phyloP scores from a whole-genome alignment of 306 rosid genomes.

The Astragalus membranaceus region DNA sequence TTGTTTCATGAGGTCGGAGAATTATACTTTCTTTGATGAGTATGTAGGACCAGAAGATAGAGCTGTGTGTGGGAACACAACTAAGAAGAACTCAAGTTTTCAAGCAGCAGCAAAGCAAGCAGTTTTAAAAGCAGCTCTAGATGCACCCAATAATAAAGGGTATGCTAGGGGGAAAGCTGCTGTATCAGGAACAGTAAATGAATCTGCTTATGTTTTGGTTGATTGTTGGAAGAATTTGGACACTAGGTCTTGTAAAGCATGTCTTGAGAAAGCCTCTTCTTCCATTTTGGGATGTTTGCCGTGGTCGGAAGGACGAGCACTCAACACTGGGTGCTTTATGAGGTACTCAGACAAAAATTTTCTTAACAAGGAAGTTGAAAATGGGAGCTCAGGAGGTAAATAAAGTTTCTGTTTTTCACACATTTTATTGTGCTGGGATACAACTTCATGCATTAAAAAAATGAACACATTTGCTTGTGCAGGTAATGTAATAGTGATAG shows the following conservation, averaged over 20 bases:
- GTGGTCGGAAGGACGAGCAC: slow-evolving; percentile 65
- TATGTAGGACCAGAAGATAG: slow-evolving; percentile 47
- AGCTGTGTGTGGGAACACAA: slow-evolving; percentile 53
- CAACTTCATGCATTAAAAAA: not conserved
- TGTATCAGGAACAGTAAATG: slow-evolving; percentile 34
- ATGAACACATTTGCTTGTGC: slow-evolving; percentile 22
- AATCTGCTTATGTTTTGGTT: slow-evolving; percentile 60
- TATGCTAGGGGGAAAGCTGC: slow-evolving; percentile 40
- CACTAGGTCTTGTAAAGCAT: slow-evolving; percentile 55
- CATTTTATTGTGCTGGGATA: not conserved
- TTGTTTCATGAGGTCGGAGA: slow-evolving; percentile 88
- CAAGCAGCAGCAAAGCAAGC: slow-evolving; percentile 42
- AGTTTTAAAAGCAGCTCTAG: slow-evolving; percentile 34
- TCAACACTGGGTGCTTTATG: slow-evolving; percentile 87
- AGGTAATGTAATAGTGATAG: slow-evolving; percentile 49
- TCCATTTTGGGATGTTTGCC: slow-evolving; percentile 70
- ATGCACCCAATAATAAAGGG: slow-evolving; percentile 44
- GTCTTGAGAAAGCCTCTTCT: slow-evolving; percentile 67
- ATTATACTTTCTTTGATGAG: slow-evolving; percentile 66
- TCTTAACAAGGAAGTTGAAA: slow-evolving; percentile 48
- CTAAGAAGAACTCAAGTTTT: slow-evolving; percentile 39
- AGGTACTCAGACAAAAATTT: slow-evolving; percentile 76
- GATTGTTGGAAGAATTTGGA: slow-evolving; percentile 80
- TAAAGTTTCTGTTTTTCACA: not conserved
- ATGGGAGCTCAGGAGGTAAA: slow-evolving; percentile 51